Evolutionary conservation across 2,329 filamentous ascomycete species (phyloP), one percentile per base, ranked within the genome.

Genomic region (Ophiocordyceps australis): DNA sequence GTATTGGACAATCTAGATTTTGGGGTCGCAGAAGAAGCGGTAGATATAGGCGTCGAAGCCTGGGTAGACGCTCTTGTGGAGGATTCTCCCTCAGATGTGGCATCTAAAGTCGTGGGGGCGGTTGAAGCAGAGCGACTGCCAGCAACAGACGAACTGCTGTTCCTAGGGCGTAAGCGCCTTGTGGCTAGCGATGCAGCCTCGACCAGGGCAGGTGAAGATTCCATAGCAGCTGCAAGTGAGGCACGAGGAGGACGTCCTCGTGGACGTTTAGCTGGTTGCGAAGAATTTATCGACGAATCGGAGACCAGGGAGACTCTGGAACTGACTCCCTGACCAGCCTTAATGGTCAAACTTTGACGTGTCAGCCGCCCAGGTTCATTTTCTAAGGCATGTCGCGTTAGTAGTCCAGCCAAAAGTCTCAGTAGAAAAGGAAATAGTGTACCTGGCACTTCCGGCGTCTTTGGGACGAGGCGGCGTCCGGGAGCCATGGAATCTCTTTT

Each of bases 21-120:
- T n/a, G n/a, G n/a, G n/a, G n/a, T n/a, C n/a, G n/a, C n/a, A n/a
- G n/a, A n/a, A n/a, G n/a, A n/a, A n/a, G n/a, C n/a, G 15, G 32
- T 24, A n/a, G 38, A 38, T 18, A 37, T 31, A 3, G 50, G 50
- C 7, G 50, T 53, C 5, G 46, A 42, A 5, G 50, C 26, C 24
- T 46, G 46, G 35, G 49, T 54, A 2, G 49, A 52, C 5, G 41
- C 49, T 11, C 49, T 45, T 4, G 50, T 54, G 6, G 46, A 50
- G 23, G 42, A 42, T 7, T 39, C 45, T 17, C 39, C 45, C 14
- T 45, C 48, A 2, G 48, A 44, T 9, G 43, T 41, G 4, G 26
- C 33, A 7, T 42, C 43, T 4, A 35, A 21, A 13, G 47, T 39
- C 4, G 48, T 49, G 21, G 39, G 41, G 1, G 34, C 38, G 5